phyloP scores from a whole-genome alignment of 441 rosid species.

The Erodium texanum region DNA sequence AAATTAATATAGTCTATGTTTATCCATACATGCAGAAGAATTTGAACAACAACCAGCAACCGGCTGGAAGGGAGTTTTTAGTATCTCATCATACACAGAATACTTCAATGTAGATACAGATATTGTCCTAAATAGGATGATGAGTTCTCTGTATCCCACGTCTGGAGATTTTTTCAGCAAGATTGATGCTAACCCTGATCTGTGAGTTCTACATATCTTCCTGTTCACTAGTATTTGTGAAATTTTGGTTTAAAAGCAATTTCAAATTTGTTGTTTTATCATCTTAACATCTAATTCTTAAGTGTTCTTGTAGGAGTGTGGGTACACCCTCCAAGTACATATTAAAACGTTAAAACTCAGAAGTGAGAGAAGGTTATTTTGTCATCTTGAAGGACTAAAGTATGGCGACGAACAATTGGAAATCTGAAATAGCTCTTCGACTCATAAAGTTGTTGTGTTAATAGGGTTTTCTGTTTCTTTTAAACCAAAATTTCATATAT shows the following conservation, averaged over 20 bases:
- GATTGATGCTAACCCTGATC: slow-evolving; percentile 89
- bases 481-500: not conserved
- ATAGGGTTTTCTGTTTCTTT: not conserved
- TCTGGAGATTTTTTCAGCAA: slow-evolving; percentile 78
- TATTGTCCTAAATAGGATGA: slow-evolving; percentile 64
- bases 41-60: slow-evolving; percentile 69
- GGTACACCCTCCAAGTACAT: too few species aligned
- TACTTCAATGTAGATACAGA: slow-evolving; percentile 89
- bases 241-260: not conserved
- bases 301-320: too few species aligned
- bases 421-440: too few species aligned
- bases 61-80: slow-evolving; percentile 76
- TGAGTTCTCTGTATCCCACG: slow-evolving; percentile 62
- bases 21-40: slow-evolving; percentile 37
- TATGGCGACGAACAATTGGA: too few species aligned
- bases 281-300: too few species aligned
- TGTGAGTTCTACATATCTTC: slow-evolving; percentile 48
- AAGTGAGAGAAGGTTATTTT: too few species aligned
- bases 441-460: not conserved
- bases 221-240: not conserved
- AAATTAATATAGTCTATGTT: slow-evolving; percentile 1
- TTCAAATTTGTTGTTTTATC: not conserved
- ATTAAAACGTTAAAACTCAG: too few species aligned
- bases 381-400: too few species aligned
- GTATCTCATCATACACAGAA: slow-evolving; percentile 64